A percentile compares a stretch with the other conserved stretches of the same genome.
These are phyloP conservation scores for Verbascum thapsus DNA, from an alignment of 257 asterid species.

Conservation along the genomic window DNA sequence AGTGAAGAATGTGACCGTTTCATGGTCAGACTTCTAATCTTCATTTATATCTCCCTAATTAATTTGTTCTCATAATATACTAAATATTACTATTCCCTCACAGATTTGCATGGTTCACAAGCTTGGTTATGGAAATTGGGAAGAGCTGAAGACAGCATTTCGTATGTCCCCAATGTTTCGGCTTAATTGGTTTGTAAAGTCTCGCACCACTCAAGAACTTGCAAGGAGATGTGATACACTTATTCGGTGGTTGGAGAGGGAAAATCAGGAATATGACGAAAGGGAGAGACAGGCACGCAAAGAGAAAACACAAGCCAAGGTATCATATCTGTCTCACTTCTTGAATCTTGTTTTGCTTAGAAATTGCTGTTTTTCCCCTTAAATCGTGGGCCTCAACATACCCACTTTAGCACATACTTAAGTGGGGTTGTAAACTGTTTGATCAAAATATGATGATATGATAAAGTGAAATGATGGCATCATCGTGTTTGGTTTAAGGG, in stretches of 20 bases:
- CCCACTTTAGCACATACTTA: too few relatives aligned
- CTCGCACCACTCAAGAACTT: conserved; percentile 98
- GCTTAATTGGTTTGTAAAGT: conserved; percentile 97
- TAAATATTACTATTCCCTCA: neutral
- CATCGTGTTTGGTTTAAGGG: too few relatives aligned
- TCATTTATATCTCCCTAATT: neutral
- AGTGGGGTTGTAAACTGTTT: too few relatives aligned
- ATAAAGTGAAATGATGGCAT: too few relatives aligned
- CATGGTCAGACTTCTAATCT: conserved; percentile 59
- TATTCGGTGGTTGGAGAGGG: conserved; percentile 85
- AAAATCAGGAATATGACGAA: conserved; percentile 96
- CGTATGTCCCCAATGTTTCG: conserved; percentile 95
- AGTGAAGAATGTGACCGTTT: conserved; percentile 99
- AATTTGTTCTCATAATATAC: too few relatives aligned
- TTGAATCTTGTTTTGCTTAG: neutral
- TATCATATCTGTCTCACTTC: conserved; percentile 13
- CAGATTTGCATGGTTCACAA: conserved; percentile 99
- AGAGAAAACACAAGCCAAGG: conserved; percentile 94
- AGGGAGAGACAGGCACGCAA: conserved; percentile 98
- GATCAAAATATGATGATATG: too few relatives aligned
- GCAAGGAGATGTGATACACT: conserved; percentile 99
- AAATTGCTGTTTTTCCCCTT: neutral
- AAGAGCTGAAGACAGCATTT: conserved; percentile 93
- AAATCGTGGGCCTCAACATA: neutral
- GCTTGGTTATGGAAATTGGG: conserved; percentile 99